phyloP scores from a whole-genome alignment of 2,329 filamentous ascomycete genomes.

The Aureobasidium pullulans region DNA sequence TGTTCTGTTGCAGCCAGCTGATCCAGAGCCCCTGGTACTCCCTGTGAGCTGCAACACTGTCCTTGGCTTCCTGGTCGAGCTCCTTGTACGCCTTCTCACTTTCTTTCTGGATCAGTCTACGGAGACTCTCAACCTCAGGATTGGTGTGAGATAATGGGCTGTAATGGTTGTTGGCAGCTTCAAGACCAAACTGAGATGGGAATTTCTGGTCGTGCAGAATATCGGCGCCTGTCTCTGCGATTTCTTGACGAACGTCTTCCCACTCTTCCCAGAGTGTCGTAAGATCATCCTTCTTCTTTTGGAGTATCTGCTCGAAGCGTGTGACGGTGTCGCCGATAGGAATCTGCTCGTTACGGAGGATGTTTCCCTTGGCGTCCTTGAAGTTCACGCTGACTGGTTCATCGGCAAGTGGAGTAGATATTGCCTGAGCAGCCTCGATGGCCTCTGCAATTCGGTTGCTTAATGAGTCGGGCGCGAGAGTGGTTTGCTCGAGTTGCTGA shows the following conservation, averaged over 20 bases:
- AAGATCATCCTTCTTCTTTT: not conserved
- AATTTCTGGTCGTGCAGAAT: conserved; percentile 3
- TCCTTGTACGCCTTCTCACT: not conserved
- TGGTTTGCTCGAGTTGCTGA: conserved; percentile 17
- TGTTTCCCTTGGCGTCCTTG: conserved; percentile 11
- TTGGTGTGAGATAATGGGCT: not conserved
- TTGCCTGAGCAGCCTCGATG: conserved; percentile 9
- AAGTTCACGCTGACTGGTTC: conserved; percentile 16
- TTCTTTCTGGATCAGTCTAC: not conserved
- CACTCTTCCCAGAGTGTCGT: conserved; percentile 2
- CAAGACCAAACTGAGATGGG: conserved; percentile 10
- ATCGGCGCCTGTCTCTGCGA: conserved; percentile 5
- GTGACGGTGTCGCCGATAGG: conserved; percentile 15
- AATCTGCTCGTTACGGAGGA: not conserved
- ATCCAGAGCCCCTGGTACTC: not conserved
- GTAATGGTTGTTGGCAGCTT: not conserved
- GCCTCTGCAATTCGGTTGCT: conserved; percentile 17
- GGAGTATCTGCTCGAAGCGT: conserved; percentile 11
- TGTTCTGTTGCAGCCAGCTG: not conserved
- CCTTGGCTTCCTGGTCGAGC: not conserved
- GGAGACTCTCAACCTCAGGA: not conserved
- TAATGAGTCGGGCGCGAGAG: conserved; percentile 16
- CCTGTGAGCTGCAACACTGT: not conserved
- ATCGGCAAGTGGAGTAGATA: conserved; percentile 19
- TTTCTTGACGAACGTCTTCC: not conserved